A percentile compares a stretch with the other conserved stretches of the same genome.
phyloP scores from a whole-genome alignment of 257 asterid species.

The Solanum ossicruentum region DNA sequence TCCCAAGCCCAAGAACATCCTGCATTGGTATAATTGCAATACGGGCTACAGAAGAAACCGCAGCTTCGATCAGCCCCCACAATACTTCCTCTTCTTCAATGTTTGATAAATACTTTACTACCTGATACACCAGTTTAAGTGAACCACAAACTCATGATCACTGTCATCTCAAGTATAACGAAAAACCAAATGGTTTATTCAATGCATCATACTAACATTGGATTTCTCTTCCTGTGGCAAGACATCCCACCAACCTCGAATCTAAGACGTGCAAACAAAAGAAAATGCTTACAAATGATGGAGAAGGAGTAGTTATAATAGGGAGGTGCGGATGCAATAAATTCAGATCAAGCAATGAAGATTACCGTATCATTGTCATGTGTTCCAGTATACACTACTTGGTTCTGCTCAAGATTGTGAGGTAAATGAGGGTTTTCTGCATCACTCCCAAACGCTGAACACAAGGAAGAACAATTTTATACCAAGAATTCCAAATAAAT shows the following conservation, averaged over 20 bases:
- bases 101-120: constrained; percentile 54
- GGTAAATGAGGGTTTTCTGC: constrained; percentile 94
- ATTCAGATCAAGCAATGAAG: not conserved
- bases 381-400: constrained; percentile 97
- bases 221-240: constrained; percentile 71
- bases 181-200: not conserved
- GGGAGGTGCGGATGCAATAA: not conserved
- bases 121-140: constrained; percentile 28
- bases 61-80: constrained; percentile 74
- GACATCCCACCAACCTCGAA: constrained; percentile 84
- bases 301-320: not conserved
- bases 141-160: constrained; percentile 5
- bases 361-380: constrained; percentile 96
- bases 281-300: not conserved
- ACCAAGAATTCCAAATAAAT: not conserved
- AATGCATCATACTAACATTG: constrained; percentile 38
- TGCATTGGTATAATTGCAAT: constrained; percentile 94
- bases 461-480: constrained; percentile 6
- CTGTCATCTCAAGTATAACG: not conserved
- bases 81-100: constrained; percentile 54
- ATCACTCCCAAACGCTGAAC: constrained; percentile 88
- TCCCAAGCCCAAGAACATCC: constrained; percentile 80
- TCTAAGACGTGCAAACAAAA: constrained; percentile 27
- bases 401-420: constrained; percentile 89
- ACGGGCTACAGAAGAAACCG: constrained; percentile 77